A percentile compares a stretch with the other conserved stretches of the same genome.
phyloP scores from a whole-genome alignment of 306 rosid genomes.

The apple (Malus domestica) region DNA sequence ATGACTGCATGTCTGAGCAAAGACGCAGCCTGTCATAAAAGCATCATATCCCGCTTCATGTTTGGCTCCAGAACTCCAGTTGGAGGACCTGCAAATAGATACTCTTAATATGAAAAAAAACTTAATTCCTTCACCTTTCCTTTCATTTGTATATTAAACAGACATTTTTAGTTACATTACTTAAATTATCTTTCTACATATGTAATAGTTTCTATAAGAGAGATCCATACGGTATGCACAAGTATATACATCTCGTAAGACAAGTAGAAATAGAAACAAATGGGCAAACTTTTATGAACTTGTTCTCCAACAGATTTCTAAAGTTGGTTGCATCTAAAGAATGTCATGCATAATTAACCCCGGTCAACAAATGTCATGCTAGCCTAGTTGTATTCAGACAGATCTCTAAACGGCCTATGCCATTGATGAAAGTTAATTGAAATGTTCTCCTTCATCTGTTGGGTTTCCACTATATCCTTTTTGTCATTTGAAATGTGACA shows the following conservation, averaged over 20 bases:
- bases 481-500: neutral
- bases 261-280: neutral
- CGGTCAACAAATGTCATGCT: neutral
- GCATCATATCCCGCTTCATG: constrained; percentile 99
- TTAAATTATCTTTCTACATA: neutral
- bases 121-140: constrained; percentile 3
- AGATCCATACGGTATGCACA: neutral
- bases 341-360: neutral
- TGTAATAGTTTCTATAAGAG: neutral
- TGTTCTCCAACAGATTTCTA: neutral
- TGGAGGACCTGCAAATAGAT: constrained; percentile 60
- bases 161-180: neutral
- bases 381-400: neutral
- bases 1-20: constrained; percentile 71
- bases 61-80: constrained; percentile 92
- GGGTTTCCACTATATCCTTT: neutral
- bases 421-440: neutral
- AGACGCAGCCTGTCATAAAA: constrained; percentile 90
- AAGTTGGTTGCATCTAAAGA: neutral
- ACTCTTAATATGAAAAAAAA: neutral
- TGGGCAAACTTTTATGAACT: neutral
- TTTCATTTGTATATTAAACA: neutral
- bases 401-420: neutral
- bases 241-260: neutral
- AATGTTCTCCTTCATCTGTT: neutral